Percentiles rank a stretch among this genome's conserved stretches.
These are phyloP conservation scores for Clonostachys sp. DNA, from an alignment of 2,329 filamentous ascomycete species.

Conservation along the genomic window DNA sequence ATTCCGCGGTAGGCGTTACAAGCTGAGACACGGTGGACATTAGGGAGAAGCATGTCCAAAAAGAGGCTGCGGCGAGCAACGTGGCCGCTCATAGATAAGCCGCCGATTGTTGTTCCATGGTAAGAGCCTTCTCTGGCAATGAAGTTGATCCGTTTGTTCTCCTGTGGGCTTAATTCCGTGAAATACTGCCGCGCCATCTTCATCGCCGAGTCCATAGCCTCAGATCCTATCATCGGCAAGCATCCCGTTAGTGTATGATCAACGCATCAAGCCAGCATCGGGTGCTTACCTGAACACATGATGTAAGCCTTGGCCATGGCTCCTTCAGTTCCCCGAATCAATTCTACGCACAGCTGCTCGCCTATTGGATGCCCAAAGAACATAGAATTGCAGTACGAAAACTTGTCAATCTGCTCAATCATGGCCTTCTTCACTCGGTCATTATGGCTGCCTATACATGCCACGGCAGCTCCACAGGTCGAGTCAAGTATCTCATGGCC, in stretches of 20 bases:
- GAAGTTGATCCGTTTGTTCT: conserved; percentile 56
- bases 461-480: conserved; percentile 9
- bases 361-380: conserved; percentile 14
- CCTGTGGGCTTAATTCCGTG: conserved; percentile 31
- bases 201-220: conserved; percentile 37
- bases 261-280: not conserved
- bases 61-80: conserved; percentile 53
- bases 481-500: conserved; percentile 5
- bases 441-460: conserved; percentile 10
- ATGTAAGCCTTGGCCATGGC: conserved; percentile 26
- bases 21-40: conserved; percentile 55
- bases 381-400: conserved; percentile 9
- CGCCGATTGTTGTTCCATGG: conserved; percentile 67
- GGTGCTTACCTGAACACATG: conserved; percentile 22
- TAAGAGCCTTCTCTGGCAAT: conserved; percentile 66
- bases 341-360: conserved; percentile 11
- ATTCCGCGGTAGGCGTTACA: conserved; percentile 61
- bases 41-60: conserved; percentile 52
- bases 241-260: not conserved
- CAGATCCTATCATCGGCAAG: conserved; percentile 36
- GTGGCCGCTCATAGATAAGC: conserved; percentile 61
- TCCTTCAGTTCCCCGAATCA: conserved; percentile 21
- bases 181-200: conserved; percentile 42
- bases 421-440: conserved; percentile 10
- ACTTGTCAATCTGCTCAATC: conserved; percentile 10